Percentiles rank a stretch among this genome's conserved stretches.
phyloP scores from a whole-genome alignment of 139 green algal genomes.

The Volvox africanus region DNA sequence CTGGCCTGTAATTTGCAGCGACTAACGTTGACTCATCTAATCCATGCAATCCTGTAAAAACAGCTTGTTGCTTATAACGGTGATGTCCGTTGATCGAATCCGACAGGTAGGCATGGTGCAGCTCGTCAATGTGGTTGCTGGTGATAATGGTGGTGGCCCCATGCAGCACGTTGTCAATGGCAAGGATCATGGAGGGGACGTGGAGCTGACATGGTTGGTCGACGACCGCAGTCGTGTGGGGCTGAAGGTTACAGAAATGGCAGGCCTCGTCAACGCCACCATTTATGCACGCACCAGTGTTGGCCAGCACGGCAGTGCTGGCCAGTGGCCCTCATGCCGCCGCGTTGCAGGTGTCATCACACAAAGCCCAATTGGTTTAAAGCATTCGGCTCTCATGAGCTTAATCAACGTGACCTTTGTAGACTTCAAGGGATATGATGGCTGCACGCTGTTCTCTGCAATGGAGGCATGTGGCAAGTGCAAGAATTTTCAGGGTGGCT shows the following conservation, averaged over 20 bases:
- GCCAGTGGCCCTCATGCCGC: slow-evolving; percentile 47
- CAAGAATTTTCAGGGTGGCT: slow-evolving; percentile 66
- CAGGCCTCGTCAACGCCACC: slow-evolving; percentile 54
- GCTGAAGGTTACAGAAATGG: slow-evolving; percentile 48
- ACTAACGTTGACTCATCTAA: too few species aligned
- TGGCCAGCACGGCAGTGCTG: slow-evolving; percentile 50
- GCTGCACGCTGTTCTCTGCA: slow-evolving; percentile 47
- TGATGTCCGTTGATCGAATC: too few species aligned
- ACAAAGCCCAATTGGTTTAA: slow-evolving; percentile 48
- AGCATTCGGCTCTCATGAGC: slow-evolving; percentile 55
- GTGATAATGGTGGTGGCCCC: slow-evolving; percentile 69
- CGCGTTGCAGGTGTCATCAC: slow-evolving; percentile 60
- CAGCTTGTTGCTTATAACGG: too few species aligned
- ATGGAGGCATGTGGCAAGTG: slow-evolving; percentile 63
- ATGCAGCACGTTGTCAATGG: slow-evolving; percentile 62
- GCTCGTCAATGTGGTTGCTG: slow-evolving; percentile 63
- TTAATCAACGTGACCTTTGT: slow-evolving; percentile 70
- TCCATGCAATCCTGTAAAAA: too few species aligned
- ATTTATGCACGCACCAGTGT: slow-evolving; percentile 54
- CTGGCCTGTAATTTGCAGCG: too few species aligned
- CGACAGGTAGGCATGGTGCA: slow-evolving; percentile 60
- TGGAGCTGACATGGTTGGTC: slow-evolving; percentile 66
- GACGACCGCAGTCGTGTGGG: slow-evolving; percentile 57
- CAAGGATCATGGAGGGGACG: slow-evolving; percentile 69
- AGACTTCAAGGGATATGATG: slow-evolving; percentile 39